Conservation (phyloP, 129 eudicot species). For the Tanacetum coccineum region DNA sequence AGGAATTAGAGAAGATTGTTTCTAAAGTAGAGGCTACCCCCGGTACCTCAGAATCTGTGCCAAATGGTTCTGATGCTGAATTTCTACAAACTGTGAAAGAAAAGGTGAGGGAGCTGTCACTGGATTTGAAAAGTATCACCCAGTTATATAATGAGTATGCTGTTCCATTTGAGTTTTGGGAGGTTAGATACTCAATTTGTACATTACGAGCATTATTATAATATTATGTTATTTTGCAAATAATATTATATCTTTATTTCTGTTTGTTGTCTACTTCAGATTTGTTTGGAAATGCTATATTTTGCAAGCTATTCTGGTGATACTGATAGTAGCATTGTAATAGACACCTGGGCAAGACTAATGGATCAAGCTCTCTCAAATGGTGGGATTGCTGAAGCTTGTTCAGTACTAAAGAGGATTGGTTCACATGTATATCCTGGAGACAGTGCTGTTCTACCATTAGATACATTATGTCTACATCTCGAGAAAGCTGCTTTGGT, state of each 20-base stretch:
- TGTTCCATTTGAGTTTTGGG: constrained; percentile 97
- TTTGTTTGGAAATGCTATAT: constrained; percentile 90
- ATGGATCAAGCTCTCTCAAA: constrained; percentile 87
- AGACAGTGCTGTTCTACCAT: constrained; percentile 74
- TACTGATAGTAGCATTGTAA: constrained; percentile 79
- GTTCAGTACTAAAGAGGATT: constrained; percentile 84
- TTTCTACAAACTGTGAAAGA: constrained; percentile 37
- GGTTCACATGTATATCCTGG: constrained; percentile 91
- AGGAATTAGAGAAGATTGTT: constrained; percentile 59
- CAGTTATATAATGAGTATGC: constrained; percentile 95
- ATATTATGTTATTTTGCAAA: not conserved
- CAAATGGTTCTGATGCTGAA: constrained; percentile 41
- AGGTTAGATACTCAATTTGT: constrained; percentile 39
- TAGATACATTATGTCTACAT: constrained; percentile 91
- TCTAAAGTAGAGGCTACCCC: constrained; percentile 55
- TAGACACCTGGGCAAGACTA: constrained; percentile 96
- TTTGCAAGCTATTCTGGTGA: constrained; percentile 96
- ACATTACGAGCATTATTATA: not conserved
- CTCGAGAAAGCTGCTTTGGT: constrained; percentile 97
- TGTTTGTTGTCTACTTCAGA: constrained; percentile 38
- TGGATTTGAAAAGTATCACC: constrained; percentile 83
- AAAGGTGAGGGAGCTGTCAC: constrained; percentile 74
- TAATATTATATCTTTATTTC: not conserved
- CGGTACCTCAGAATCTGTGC: constrained; percentile 46
- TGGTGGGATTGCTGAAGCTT: constrained; percentile 97